phyloP scores from a whole-genome alignment of 2,329 filamentous ascomycete genomes.

The Paracamarosporium sp. region DNA sequence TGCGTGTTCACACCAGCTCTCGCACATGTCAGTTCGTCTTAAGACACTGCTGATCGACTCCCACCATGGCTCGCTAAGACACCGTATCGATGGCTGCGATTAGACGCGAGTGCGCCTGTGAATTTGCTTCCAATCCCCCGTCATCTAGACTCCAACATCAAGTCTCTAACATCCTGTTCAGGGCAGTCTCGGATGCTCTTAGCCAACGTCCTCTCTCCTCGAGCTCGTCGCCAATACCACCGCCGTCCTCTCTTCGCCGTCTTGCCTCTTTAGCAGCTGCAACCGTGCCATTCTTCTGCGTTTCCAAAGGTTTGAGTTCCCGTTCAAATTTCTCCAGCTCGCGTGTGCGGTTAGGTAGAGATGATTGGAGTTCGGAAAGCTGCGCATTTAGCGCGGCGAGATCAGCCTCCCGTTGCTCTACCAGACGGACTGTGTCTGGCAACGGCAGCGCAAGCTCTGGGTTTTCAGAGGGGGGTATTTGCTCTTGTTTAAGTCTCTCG shows the following conservation, averaged over 20 bases:
- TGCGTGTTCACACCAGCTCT: not conserved
- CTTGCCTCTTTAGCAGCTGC: conserved; percentile 74
- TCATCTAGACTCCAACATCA: conserved; percentile 27
- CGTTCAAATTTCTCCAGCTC: conserved; percentile 71
- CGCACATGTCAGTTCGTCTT: not conserved
- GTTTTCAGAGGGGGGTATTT: conserved; percentile 43
- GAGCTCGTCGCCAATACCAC: conserved; percentile 73
- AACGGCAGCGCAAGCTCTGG: conserved; percentile 53
- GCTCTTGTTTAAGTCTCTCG: conserved; percentile 50
- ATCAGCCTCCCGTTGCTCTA: conserved; percentile 50
- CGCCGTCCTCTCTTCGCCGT: conserved; percentile 68
- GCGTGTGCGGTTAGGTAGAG: conserved; percentile 69
- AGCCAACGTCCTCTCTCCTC: conserved; percentile 80
- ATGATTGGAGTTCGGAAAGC: conserved; percentile 61
- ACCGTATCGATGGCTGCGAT: not conserved
- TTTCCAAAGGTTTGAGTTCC: conserved; percentile 73
- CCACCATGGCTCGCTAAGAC: not conserved
- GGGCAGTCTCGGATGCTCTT: conserved; percentile 68
- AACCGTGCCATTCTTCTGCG: conserved; percentile 68
- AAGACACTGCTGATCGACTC: not conserved
- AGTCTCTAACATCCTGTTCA: conserved; percentile 69
- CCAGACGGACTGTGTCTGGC: conserved; percentile 49
- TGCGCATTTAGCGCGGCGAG: conserved; percentile 51
- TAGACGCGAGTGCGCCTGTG: not conserved
- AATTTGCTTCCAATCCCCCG: not conserved